These are phyloP conservation scores for Aegilops tauschii DNA, from an alignment of 176 grass and related monocot genomes.

Conservation along the genomic window DNA sequence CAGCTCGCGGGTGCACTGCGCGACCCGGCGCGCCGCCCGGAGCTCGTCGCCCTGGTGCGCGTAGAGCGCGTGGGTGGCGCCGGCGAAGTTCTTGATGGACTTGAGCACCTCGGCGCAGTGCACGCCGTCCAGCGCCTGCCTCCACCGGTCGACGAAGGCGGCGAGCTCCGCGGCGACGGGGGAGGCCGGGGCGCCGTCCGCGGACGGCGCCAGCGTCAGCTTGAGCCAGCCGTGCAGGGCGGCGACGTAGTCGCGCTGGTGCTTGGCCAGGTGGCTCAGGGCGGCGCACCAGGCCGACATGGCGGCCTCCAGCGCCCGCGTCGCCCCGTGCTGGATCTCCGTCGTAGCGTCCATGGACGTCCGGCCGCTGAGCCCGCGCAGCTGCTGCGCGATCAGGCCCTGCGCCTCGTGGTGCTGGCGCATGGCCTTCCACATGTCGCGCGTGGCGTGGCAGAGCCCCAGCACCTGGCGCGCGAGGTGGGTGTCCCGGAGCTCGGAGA, in stretches of 20 bases:
- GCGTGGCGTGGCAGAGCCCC: slow-evolving; percentile 45
- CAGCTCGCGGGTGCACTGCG: slow-evolving; percentile 42
- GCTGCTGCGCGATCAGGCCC: slow-evolving; percentile 57
- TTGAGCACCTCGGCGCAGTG: slow-evolving; percentile 43
- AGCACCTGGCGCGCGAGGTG: slow-evolving; percentile 66
- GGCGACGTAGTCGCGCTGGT: slow-evolving; percentile 60
- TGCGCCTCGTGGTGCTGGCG: slow-evolving; percentile 62
- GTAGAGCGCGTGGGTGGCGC: slow-evolving; percentile 34
- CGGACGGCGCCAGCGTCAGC: slow-evolving; percentile 40
- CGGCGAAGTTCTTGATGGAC: slow-evolving; percentile 50
- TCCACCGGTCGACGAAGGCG: slow-evolving; percentile 58
- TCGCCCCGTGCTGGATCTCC: slow-evolving; percentile 61
- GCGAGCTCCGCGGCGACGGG: slow-evolving; percentile 42
- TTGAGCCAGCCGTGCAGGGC: slow-evolving; percentile 52
- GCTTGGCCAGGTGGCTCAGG: slow-evolving; percentile 44
- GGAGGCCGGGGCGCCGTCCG: background rate
- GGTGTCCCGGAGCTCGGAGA: slow-evolving; percentile 60
- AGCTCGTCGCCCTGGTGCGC: slow-evolving; percentile 66
- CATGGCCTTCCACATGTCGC: slow-evolving; percentile 61
- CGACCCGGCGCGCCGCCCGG: slow-evolving; percentile 32
- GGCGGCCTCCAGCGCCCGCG: slow-evolving; percentile 61
- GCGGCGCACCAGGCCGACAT: slow-evolving; percentile 50
- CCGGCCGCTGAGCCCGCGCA: slow-evolving; percentile 54
- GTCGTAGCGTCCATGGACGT: slow-evolving; percentile 53
- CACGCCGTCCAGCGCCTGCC: slow-evolving; percentile 48